These are phyloP conservation scores for Rhizopus microsporus DNA, from an alignment of 371 early-diverging fungal genomes.

Conservation along the genomic window DNA sequence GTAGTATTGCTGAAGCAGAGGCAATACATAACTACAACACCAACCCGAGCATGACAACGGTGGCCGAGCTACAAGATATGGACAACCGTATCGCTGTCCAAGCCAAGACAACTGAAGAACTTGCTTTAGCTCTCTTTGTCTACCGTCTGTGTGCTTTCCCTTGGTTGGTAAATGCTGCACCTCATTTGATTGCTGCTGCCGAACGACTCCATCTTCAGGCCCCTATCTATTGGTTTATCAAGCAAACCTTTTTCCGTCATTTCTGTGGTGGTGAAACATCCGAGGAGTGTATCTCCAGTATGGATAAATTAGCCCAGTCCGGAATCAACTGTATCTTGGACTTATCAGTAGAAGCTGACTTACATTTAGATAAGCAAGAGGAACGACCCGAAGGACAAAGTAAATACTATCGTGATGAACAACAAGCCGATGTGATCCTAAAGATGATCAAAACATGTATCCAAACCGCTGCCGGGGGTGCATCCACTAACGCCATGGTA, in stretches of 20 bases:
- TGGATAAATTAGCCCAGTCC: constrained; percentile 66
- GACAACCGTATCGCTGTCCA: constrained; percentile 51
- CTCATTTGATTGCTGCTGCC: constrained; percentile 60
- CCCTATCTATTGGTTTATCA: constrained; percentile 71
- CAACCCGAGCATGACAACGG: background rate
- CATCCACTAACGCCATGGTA: constrained; percentile 56
- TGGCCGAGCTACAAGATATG: constrained; percentile 29
- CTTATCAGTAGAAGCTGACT: constrained; percentile 87
- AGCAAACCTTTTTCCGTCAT: constrained; percentile 85
- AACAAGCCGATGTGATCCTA: constrained; percentile 66
- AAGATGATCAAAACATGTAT: constrained; percentile 65
- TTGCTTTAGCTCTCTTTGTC: constrained; percentile 74
- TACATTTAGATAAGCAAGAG: constrained; percentile 51
- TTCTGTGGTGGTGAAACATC: constrained; percentile 95
- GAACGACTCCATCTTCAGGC: constrained; percentile 60
- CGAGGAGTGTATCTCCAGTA: constrained; percentile 82
- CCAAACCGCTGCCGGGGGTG: constrained; percentile 64
- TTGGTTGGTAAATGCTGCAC: constrained; percentile 69
- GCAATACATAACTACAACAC: constrained; percentile 4
- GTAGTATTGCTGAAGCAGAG: constrained; percentile 15
- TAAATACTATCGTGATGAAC: constrained; percentile 35
- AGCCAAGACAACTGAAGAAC: constrained; percentile 60
- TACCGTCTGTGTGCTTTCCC: constrained; percentile 73
- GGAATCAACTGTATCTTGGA: constrained; percentile 90
- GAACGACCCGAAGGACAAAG: constrained; percentile 15